Conservation (phyloP, 352 stramenopile genomes). For the Globisporangium paroecandrum region DNA sequence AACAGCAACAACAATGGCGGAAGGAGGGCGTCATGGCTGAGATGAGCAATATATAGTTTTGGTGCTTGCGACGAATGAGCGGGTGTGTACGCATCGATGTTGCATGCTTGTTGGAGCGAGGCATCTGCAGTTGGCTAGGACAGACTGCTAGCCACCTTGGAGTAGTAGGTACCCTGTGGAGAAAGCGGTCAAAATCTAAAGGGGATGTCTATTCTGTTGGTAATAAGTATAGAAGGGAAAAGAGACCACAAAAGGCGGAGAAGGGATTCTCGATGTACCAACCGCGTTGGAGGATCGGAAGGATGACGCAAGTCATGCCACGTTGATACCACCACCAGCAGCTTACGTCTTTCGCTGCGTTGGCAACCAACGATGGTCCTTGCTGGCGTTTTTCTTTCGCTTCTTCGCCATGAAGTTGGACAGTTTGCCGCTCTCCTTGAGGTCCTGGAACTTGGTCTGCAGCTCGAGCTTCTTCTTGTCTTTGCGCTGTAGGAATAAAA, state of each 20-base stretch:
- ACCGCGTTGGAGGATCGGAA: background rate
- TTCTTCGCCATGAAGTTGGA: slow-evolving; percentile 94
- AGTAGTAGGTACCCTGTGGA: background rate
- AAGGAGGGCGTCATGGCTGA: background rate
- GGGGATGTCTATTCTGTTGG: slow-evolving; percentile 14
- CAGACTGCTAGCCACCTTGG: background rate
- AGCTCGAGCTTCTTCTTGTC: slow-evolving; percentile 91
- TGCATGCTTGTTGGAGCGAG: background rate
- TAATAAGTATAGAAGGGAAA: background rate
- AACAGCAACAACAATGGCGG: no score
- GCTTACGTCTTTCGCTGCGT: slow-evolving; percentile 65
- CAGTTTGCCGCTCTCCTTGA: slow-evolving; percentile 84
- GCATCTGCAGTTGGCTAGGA: background rate
- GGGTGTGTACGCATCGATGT: no score
- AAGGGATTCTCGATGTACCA: background rate
- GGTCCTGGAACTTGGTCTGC: slow-evolving; percentile 88
- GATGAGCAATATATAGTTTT: background rate
- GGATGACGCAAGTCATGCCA: background rate
- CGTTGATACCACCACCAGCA: background rate
- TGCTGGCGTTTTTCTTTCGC: slow-evolving; percentile 92
- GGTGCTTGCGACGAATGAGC: background rate
- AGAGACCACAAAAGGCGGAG: background rate
- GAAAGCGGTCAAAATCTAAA: background rate
- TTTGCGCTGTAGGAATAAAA: slow-evolving; percentile 55
- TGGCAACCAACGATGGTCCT: slow-evolving; percentile 90